Evolutionary conservation across 1,284 basidiomycete species (phyloP).

Genomic region (Inonotus obliquus): DNA sequence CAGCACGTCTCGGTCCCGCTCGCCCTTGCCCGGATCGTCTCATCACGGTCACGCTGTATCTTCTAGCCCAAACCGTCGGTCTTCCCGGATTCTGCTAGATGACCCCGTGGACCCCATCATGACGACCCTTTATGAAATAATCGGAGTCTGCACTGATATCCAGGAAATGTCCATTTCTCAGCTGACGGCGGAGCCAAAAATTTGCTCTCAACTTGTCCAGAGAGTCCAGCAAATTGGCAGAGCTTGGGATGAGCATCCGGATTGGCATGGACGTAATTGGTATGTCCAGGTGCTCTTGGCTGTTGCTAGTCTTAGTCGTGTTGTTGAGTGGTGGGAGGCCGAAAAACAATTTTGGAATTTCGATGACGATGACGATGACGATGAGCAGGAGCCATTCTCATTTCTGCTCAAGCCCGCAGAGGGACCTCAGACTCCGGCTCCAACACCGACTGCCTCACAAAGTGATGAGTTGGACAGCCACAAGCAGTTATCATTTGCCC

Average conservation of each 20-base stretch:
- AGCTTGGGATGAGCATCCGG: slow-evolving; percentile 95
- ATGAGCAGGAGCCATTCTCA: slow-evolving; percentile 81
- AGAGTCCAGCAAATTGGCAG: slow-evolving; percentile 88
- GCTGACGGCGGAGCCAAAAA: slow-evolving; percentile 80
- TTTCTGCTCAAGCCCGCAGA: slow-evolving; percentile 86
- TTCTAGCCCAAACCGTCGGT: slow-evolving; percentile 56
- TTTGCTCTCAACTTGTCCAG: slow-evolving; percentile 85
- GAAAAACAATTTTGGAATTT: slow-evolving; percentile 99
- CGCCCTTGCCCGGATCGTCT: slow-evolving; percentile 73
- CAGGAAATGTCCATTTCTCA: slow-evolving; percentile 85
- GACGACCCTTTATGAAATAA: slow-evolving; percentile 87
- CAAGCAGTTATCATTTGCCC: slow-evolving; percentile 12
- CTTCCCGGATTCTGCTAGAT: slow-evolving; percentile 69
- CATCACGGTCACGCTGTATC: slow-evolving; percentile 47
- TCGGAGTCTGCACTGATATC: slow-evolving; percentile 92
- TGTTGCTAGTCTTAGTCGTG: slow-evolving; percentile 93
- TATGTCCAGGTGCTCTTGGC: slow-evolving; percentile 96
- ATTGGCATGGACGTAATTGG: slow-evolving; percentile 98
- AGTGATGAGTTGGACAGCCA: slow-evolving; percentile 27
- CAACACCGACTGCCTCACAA: slow-evolving; percentile 37
- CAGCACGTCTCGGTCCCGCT: slow-evolving; percentile 92
- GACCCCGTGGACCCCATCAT: slow-evolving; percentile 88
- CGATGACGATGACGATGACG: slow-evolving; percentile 83
- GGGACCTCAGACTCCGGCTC: slow-evolving; percentile 36
- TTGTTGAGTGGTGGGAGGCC: slow-evolving; percentile 99